Evolutionary conservation across 1,139 yeast species (phyloP).

Genomic region (Candida gigantensis): DNA sequence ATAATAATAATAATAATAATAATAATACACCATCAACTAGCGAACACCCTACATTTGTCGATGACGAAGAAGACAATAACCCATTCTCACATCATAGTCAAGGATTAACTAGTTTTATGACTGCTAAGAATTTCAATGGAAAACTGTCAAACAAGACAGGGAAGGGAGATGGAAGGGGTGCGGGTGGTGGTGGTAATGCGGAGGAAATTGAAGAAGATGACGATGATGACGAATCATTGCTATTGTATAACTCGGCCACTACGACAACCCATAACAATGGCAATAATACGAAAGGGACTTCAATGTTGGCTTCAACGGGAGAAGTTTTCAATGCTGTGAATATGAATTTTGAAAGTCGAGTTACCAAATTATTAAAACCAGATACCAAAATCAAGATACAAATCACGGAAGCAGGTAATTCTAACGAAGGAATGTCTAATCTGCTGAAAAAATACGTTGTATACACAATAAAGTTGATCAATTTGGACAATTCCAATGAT

Average conservation of each 20-base stretch:
- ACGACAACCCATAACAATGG: constrained; percentile 11
- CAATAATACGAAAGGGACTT: constrained; percentile 5
- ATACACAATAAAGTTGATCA: constrained; percentile 67
- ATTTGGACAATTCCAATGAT: constrained; percentile 20
- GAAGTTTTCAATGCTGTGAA: constrained; percentile 30
- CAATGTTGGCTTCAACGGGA: constrained; percentile 7
- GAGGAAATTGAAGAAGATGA: constrained; percentile 11
- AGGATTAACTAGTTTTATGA: constrained; percentile 32
- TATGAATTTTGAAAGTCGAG: constrained; percentile 41
- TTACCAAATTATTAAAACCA: constrained; percentile 35
- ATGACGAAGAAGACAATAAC: constrained; percentile 52
- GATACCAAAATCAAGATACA: constrained; percentile 41
- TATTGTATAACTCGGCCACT: constrained; percentile 30
- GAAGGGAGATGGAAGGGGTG: constrained; percentile 8
- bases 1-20: too few species aligned
- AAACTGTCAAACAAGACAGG: constrained; percentile 8
- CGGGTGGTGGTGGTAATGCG: constrained; percentile 6
- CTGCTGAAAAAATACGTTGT: constrained; percentile 70
- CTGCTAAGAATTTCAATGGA: constrained; percentile 11
- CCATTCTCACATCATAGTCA: constrained; percentile 42
- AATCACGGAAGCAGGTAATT: constrained; percentile 76
- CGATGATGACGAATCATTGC: constrained; percentile 29
- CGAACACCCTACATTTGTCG: constrained; percentile 8
- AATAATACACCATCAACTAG: too few species aligned
- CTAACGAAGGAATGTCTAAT: constrained; percentile 67